Evolutionary conservation across 2,329 filamentous ascomycete species (phyloP), one percentile per base, ranked within the genome.

Genomic region (Epichloe amarillans): DNA sequence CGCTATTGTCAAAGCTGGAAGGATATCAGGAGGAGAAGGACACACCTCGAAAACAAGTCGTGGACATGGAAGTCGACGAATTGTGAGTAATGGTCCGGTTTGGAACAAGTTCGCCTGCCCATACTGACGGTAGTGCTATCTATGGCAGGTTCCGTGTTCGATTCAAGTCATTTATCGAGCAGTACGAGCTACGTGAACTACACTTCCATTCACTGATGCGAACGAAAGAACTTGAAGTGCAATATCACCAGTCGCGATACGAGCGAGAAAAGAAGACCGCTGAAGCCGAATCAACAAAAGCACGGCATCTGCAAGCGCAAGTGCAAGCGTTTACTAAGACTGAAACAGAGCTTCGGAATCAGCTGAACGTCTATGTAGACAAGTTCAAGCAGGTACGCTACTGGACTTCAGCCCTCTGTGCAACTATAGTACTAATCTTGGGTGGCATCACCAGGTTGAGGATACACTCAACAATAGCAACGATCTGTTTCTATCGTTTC

Each of bases 381-480:
- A 98, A 97, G 72, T 97, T 97, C 72, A 97, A 97, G 74, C 93
- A 98, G 86, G 91, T 95, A 80, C 68, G 78, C n/a, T 12, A 30
- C 26, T 3, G 19, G 38, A 7, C 19, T 12, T 35, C 17, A 6
- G 45, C 14, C n/a, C 12, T 21, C 8, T 10, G 23, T 23, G 38
- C 17, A 49, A 38, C 5, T n/a, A 36, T 12, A 37, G 30, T 44
- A 43, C n/a, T 49, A 30, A 49, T 38, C 4, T 23, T 37, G 19
- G 5, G 43, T 19, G 30, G 19, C 38, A 35, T 26, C 15, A 23
- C 55, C 59, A 97, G 91, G 91, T 97, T 65, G 91, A 97, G 77
- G 93, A 97, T 69, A 97, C 91, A 38, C 78, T 97, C 48, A 97
- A 96, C 70, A 97, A 96, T 66, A 95, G 88, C 69, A 97, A 97